Evolutionary conservation across 371 early-diverging fungal species (phyloP).

Genomic region (Haplosporangium sp.): DNA sequence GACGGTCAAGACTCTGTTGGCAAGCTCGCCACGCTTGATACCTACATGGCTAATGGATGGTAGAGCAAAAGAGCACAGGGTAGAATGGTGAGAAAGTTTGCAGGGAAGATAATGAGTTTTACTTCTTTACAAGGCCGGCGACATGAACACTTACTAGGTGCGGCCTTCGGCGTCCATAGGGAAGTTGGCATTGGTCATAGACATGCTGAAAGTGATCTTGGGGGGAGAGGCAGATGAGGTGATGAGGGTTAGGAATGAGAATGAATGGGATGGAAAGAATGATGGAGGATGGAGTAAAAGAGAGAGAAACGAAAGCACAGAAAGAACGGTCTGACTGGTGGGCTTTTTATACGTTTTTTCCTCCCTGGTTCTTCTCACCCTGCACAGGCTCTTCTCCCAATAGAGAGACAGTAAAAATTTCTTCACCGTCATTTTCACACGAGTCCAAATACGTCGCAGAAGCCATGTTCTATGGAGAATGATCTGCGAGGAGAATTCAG

Average conservation of each 20-base stretch:
- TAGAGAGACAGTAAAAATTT: no score
- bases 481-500: no score
- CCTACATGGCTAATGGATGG: slow-evolving; percentile 72
- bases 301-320: background rate
- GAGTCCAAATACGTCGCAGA: no score
- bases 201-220: slow-evolving; percentile 26
- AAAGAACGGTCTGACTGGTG: background rate
- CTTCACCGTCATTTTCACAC: no score
- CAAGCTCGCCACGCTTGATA: slow-evolving; percentile 84
- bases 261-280: slow-evolving; percentile 12
- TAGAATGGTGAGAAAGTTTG: background rate
- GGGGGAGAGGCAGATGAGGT: background rate
- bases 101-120: background rate
- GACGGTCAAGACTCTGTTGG: slow-evolving; percentile 92
- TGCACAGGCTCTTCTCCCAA: no score
- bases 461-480: no score
- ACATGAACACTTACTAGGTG: slow-evolving; percentile 66
- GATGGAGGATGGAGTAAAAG: slow-evolving; percentile 5
- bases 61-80: background rate
- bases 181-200: slow-evolving; percentile 82
- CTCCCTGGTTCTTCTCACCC: no score
- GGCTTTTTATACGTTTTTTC: background rate
- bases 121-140: background rate
- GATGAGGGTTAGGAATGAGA: background rate
- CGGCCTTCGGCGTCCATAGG: slow-evolving; percentile 83